These are phyloP conservation scores for Moesziomyces aphidis DNA, from an alignment of 1,284 basidiomycete genomes.

Conservation along the genomic window DNA sequence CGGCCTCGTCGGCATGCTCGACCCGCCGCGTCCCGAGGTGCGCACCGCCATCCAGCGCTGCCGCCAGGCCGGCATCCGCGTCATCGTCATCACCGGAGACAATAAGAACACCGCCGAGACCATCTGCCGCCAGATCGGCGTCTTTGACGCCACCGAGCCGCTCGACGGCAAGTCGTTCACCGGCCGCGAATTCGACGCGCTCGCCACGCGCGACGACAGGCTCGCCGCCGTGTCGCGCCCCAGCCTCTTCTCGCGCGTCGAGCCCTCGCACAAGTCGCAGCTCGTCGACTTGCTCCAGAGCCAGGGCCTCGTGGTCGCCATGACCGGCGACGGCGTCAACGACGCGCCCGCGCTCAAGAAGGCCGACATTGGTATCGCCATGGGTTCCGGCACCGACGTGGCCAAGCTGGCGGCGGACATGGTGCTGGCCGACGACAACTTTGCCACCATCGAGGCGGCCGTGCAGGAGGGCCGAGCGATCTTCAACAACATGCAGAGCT, in stretches of 20 bases:
- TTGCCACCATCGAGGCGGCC: conserved; percentile 70
- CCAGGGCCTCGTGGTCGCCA: conserved; percentile 93
- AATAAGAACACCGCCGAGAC: conserved; percentile 98
- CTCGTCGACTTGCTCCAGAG: conserved; percentile 95
- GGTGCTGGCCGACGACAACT: conserved; percentile 71
- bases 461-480: conserved; percentile 92
- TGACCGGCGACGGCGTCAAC: conserved; percentile 73
- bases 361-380: conserved; percentile 70
- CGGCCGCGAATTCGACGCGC: conserved; percentile 87
- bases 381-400: conserved; percentile 70
- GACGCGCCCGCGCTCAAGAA: conserved; percentile 70
- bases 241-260: conserved; percentile 90
- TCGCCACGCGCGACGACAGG: conserved; percentile 80
- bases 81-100: conserved; percentile 98
- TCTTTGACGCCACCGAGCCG: conserved; percentile 73
- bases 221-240: conserved; percentile 85
- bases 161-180: conserved; percentile 89
- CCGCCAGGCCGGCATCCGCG: conserved; percentile 90
- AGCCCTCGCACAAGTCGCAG: conserved; percentile 94
- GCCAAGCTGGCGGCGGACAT: conserved; percentile 70
- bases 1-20: conserved; percentile 95
- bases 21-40: conserved; percentile 96
- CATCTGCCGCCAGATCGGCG: conserved; percentile 94
- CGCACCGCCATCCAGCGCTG: conserved; percentile 87
- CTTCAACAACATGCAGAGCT: conserved; percentile 99